phyloP scores from a whole-genome alignment of 1,284 basidiomycete genomes.

The Trichosporon ovoides region DNA sequence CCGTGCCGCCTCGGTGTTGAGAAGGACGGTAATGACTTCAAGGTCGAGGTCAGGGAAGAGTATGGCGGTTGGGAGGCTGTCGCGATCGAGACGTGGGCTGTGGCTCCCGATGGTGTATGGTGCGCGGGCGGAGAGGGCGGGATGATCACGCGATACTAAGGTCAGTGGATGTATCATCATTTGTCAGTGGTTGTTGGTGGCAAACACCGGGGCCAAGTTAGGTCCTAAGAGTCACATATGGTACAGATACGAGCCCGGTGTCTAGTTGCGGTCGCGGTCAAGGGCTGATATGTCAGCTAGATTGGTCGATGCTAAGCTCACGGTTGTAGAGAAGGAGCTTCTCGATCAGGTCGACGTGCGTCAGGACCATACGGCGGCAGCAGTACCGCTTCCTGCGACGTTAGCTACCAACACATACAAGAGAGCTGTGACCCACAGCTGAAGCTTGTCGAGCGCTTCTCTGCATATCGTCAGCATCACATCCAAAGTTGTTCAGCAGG shows the following conservation, averaged over 20 bases:
- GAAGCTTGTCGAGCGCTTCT: conserved; percentile 85
- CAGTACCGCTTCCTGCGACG: conserved; percentile 71
- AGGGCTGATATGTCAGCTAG: conserved; percentile 15
- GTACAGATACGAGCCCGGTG: conserved; percentile 4
- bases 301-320: conserved; percentile 52
- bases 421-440: conserved; percentile 54
- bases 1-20: conserved; percentile 33
- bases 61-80: conserved; percentile 47
- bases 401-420: not conserved
- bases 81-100: conserved; percentile 35
- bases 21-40: not conserved
- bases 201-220: not conserved
- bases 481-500: not conserved
- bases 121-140: conserved; percentile 41
- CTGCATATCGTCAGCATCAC: conserved; percentile 52
- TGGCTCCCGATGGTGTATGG: conserved; percentile 33
- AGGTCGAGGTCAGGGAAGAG: conserved; percentile 34
- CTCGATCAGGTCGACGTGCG: conserved; percentile 88
- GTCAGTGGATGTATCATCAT: not conserved
- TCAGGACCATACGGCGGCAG: conserved; percentile 94
- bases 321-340: conserved; percentile 94
- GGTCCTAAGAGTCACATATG: conserved; percentile 14
- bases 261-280: conserved; percentile 20
- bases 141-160: conserved; percentile 32
- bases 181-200: not conserved